These are phyloP conservation scores for Hypoxylon rickii DNA, from an alignment of 495 filamentous ascomycete species.

Conservation along the genomic window DNA sequence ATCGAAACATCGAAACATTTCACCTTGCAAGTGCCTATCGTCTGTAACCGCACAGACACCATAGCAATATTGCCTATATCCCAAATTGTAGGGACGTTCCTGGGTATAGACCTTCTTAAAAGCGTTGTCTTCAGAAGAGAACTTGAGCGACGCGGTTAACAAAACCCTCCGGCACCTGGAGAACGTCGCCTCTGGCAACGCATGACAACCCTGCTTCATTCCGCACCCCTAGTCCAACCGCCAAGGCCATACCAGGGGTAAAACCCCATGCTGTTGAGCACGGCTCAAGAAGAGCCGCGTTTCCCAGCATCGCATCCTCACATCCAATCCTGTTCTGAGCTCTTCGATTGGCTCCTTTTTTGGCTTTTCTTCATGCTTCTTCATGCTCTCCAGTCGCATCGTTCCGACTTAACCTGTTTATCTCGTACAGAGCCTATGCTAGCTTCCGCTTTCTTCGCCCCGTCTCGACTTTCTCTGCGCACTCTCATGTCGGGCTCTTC, in stretches of 20 bases:
- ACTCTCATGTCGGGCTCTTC: neutral
- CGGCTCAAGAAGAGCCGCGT: slow-evolving; percentile 29
- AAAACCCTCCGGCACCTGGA: no score
- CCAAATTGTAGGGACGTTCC: neutral
- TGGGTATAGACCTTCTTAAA: neutral
- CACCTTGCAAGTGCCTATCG: neutral
- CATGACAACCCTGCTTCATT: neutral
- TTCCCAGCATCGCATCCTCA: slow-evolving; percentile 31
- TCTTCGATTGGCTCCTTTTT: slow-evolving; percentile 13
- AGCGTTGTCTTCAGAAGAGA: neutral
- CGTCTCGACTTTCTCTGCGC: slow-evolving; percentile 23
- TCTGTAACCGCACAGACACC: neutral
- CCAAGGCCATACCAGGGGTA: neutral
- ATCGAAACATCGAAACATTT: no score
- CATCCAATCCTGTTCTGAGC: slow-evolving; percentile 1
- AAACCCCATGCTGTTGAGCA: slow-evolving; percentile 7
- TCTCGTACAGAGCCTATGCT: neutral
- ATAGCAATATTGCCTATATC: neutral
- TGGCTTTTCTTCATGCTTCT: slow-evolving; percentile 1
- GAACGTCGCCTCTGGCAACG: neutral
- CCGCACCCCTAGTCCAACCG: neutral
- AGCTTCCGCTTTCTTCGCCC: slow-evolving; percentile 2
- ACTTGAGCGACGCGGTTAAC: no score
- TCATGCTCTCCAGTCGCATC: slow-evolving; percentile 9
- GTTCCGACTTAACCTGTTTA: slow-evolving; percentile 8